phyloP scores from a whole-genome alignment of 106 monocot species.

The Dactylorhiza incarnata region DNA sequence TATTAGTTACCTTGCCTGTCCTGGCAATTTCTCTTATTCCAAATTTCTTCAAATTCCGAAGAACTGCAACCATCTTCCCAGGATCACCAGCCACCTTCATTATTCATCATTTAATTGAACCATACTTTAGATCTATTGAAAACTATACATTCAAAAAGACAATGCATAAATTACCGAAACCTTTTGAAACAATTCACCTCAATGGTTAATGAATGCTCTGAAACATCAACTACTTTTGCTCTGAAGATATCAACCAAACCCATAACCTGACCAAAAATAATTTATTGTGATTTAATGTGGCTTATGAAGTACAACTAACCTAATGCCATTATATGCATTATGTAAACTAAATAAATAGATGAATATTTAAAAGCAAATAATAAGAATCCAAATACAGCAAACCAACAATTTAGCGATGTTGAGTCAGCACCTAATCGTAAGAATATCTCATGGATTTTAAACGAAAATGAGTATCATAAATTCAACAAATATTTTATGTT shows the following conservation, averaged over 20 bases:
- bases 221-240: constrained; percentile 83
- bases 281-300: constrained; percentile 1
- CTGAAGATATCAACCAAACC: constrained; percentile 80
- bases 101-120: constrained; percentile 5
- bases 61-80: constrained; percentile 85
- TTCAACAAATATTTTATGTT: not conserved
- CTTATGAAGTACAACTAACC: not conserved
- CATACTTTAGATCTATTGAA: not conserved
- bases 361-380: not conserved
- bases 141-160: not conserved
- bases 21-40: constrained; percentile 94
- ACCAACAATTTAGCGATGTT: not conserved
- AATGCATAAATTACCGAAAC: constrained; percentile 5
- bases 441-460: not conserved
- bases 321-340: not conserved
- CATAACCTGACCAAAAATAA: constrained; percentile 67
- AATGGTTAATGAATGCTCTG: constrained; percentile 68
- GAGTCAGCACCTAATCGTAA: not conserved
- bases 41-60: constrained; percentile 75
- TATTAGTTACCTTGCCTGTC: constrained; percentile 74
- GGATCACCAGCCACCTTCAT: constrained; percentile 93
- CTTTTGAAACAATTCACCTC: constrained; percentile 45
- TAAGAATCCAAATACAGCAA: not conserved
- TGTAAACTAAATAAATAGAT: not conserved
- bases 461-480: not conserved